Base-by-base conservation (phyloP, 257 asterid species). In the Solanum tacnaense region DNA sequence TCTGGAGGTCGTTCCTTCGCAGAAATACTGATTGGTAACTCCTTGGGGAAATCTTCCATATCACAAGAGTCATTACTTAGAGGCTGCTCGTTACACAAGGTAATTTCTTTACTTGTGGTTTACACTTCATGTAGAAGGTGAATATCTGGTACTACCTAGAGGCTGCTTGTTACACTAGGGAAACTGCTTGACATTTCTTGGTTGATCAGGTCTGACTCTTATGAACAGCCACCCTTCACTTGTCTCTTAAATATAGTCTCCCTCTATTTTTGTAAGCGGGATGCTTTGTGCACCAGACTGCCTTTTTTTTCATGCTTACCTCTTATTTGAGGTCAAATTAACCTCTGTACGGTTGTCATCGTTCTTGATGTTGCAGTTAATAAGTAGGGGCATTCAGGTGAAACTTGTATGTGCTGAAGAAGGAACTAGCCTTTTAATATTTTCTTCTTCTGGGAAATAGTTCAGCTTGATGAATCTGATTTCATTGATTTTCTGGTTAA, bases 1-100 rank as follows among this genome's bases (percentile, higher is more conserved):
- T 93, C 98, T 71, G 98, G 98, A 84, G 98, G 98, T 16, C 92
- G 91, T 70, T 97, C 99, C 82, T 93, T 95, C 72, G 98, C 99
- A 65, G 99, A 97, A 90, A 92, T 97, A 89, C 93, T 97, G 88
- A 89, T 97, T 81, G 98, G 98, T 89, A 82, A 90, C 88, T 29
- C 84, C 29, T 6, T 70, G 25, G 87, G 67, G 23, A 44, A 83
- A 87, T 91, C 95, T 41, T 93, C 95, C 83, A 87, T 88, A 89
- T 89, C 93, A 36, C 92, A 94, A 86, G 94, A 92, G 90, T 88
- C 94, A 46, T 88, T 93, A 87, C 93, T 91, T 85, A 93, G 96
- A 88, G 98, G 98, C 88, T 92, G 93, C 89, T 92, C 99, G 74
- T 92, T 97, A 92, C 96, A 97, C 93, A 97, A 95, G 95, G 99